Evolutionary conservation across 2,329 filamentous ascomycete genomes (phyloP), one percentile per base, ranked within the genome.

Genomic region (Neonectria ditissima): DNA sequence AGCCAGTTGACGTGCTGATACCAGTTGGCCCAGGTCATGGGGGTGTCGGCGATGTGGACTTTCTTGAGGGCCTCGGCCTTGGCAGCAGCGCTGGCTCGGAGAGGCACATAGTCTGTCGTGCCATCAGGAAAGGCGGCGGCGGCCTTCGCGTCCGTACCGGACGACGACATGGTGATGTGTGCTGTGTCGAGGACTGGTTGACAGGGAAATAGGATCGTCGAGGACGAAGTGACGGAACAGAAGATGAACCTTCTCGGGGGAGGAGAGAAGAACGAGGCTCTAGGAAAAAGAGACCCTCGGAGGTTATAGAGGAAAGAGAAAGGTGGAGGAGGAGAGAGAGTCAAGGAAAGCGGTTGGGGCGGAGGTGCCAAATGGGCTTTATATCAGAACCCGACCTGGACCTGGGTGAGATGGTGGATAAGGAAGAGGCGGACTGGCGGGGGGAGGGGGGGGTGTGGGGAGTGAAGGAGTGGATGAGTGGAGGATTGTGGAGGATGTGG

Each of bases 1-100:
- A 97, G 86, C 93, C 94, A 97, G 86, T 97, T 94, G 84, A 97
- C 87, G 77, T 97, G 94, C 82, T 94, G 91, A 82, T 94, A 90
- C 92, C 92, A 96, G 84, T 97, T 97, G 74, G 85, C 83, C 80
- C 84, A 86, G 64, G 92, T 97, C 73, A 97, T 90, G 62, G 92
- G 91, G 67, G 88, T 87, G 69, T 97, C 93, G 69, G 92, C 89
- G 80, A 97, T 96, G 80, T 97, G 93, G 69, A 81, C 80, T 75
- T 81, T 83, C n/a, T 50, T 50, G 2, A 26, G 9, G 7, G 45
- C 45, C 8, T 48, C 47, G 2, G 6, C 18, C 47, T 50, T 50
- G 66, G 65, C 68, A 30, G 65, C 65, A 58, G 72, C 68, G 45
- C 69, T 74, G 52, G 43, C 45, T 55, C 84, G 83, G 50, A 83